Evolutionary conservation across 768 basidiomycete genomes (phyloP), one percentile per base, ranked within the genome.

Genomic region (Calocybe indica): DNA sequence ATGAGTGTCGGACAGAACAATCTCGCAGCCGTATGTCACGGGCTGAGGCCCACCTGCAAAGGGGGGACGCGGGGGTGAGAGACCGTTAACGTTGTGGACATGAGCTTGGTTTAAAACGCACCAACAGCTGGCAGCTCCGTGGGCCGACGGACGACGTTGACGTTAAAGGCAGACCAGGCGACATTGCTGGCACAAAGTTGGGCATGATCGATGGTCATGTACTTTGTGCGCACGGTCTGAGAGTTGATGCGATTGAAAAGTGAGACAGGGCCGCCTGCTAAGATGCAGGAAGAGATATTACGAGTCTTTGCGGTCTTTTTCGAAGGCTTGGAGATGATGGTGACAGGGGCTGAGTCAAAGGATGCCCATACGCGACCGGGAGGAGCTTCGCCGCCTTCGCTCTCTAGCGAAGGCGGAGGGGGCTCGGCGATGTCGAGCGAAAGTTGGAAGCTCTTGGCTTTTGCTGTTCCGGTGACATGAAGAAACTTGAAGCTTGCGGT

Each of bases 251-350:
- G 86, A 64, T 93, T 92, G 77, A 93, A 95, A 40, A 97, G 78
- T 45, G 91, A 90, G 43, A 97, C 89, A 33, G 91, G 87, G 14
- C 90, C 88, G 41, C 88, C 87, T 29, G 85, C 86, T 46, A 92
- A 77, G 64, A 96, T 92, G 70, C 92, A 94, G 14, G 85, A 91
- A 38, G 84, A 86, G 61, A 88, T 87, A 71, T 89, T 85, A 70
- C 92, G 85, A 57, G 92, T 92, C 72, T 94, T 95, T 49, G 90
- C 90, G 7, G 92, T 95, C 75, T 93, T 94, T 78, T 94, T 94
- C 50, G 92, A 93, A 32, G 93, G 93, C 65, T 96, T 96, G 59
- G 93, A 94, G 59, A 97, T 93, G 68, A 96, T 92, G 40, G 88
- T 85, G 58, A 97, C 86, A 40, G 92, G 89, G 32, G 88, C 84